Base-by-base conservation (phyloP, 768 basidiomycete species). In the Suillus tomentosus region DNA sequence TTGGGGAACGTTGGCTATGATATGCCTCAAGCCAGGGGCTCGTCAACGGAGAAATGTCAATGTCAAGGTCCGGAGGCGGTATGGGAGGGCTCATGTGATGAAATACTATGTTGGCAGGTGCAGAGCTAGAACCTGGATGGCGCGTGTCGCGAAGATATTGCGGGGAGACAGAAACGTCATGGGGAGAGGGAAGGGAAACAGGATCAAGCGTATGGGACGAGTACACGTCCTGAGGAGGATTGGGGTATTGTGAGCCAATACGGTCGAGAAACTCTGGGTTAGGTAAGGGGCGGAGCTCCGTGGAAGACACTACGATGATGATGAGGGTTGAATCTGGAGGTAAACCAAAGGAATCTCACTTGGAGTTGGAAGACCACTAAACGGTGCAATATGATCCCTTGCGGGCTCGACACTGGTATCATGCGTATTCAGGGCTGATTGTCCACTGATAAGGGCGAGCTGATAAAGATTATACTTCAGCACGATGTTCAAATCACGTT, bases 1-100 rank as follows among this genome's bases (percentile, higher is more conserved):
- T 81, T 4, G 73, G 50, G 1, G 67, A 67, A 64, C 77, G 71
- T 24, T 69, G 69, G 43, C 79, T 78, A 31, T 82, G 80, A 60
- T 84, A 80, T 5, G 90, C 84, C 5, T 86, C 89, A 0, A 94
- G 81, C 90, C 91, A 92, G 1, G 91, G 91, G 67, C 91, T 92
- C 0, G 90, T 90, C 24, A 94, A 78, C 0, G 92, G 91, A 1
- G 90, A 91, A 56, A 94, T 85, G 65, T 94, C 89, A 64, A 88
- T 81, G 64, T 89, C 90, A 34, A 90, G 74, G 62, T 90, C 86
- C 24, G 79, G 75, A 0, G 82, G 79, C 2, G 77, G 71, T 45
- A 72, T 71, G 43, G 76, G 79, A 66, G 69, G 80, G n/a, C 74
- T 79, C 14, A 69, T 78, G 13, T 79, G 80, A 27, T 8, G 57